Base-by-base conservation (phyloP, 2,329 filamentous ascomycete species). In the Ceratocystis colombiana region DNA sequence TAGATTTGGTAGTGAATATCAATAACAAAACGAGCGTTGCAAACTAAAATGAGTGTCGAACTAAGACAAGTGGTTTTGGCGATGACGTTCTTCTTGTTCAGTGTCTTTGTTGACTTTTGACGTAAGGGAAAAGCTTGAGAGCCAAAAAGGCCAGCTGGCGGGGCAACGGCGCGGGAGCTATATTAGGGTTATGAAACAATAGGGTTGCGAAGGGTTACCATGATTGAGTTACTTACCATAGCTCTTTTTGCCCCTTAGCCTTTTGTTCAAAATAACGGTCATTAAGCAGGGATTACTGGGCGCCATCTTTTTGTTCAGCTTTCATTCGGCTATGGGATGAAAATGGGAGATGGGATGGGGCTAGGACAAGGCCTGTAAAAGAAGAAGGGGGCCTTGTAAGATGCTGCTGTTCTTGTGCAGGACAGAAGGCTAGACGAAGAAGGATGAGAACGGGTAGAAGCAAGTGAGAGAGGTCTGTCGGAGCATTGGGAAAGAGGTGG, bases 281-380 rank as follows among this genome's bases (percentile, higher is more conserved):
- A 57, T 6, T 6, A 30, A 17, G 22, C 25, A 57, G 53, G 53
- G 53, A 57, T 57, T 17, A 30, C 10, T 25, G 53, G 53, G 30
- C 53, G 22, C 28, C 53, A 57, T 57, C 22, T 30, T 57, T 41
- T 57, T 30, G 53, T 62, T 62, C 37, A 46, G 61, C 61, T 62
- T 25, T 62, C 22, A 17, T 46, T 44, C 61, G 61, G 61, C 33
- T 25, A 44, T 44, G 10, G 44, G 28, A 44, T 41, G 37, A 41
- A 37, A 41, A 41, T 41, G 37, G 6, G 33, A 62, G 61, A 44
- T 62, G 33, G 33, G 59, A 45, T 46, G 30, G 44, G 22, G 7
- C 48, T 3, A 22, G 48, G 22, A 22, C 7, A 12, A 30, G 33
- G 37, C 37, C 37, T 44, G 22, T 44, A 44, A 20, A 41, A 41